Evolutionary conservation across 2,329 filamentous ascomycete species (phyloP), one percentile per base, ranked within the genome.

Genomic region (Ophiobolus disseminans): DNA sequence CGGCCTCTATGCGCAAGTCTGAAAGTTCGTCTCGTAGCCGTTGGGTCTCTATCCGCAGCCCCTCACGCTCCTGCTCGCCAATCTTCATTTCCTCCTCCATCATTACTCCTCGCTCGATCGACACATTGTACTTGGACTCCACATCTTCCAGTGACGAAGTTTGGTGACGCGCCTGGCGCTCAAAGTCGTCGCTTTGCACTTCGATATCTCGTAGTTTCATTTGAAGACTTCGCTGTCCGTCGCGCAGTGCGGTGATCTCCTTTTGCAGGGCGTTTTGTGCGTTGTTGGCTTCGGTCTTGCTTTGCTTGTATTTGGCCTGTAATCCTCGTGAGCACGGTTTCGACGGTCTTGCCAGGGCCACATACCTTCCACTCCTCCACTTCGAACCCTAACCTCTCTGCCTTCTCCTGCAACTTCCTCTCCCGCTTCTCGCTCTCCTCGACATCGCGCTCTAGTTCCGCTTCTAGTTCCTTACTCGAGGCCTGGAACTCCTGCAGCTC

Each of bases 351-450:
- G n/a, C 30, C 6, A 14, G 30, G n/a, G 30, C 30, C 31, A 69
- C 83, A 74, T 78, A 93, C 91, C 86, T 97, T 97, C 94, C 94
- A 99, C 76, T 99, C 94, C 49, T 97, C 91, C 0, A 94, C 92
- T 73, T 97, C 92, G 68, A 91, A 99, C 40, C 83, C 85, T 55
- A 96, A 75, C 28, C 81, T 83, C 73, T 97, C 93, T 1, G 90
- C 88, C 78, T 93, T 96, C 73, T 96, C 88, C 72, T 92, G 87
- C 62, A 97, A 76, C 57, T 86, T 80, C 56, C 91, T 84, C 77
- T 97, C 93, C 64, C 91, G 85, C 78, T 96, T 96, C 80, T 99
- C 94, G 35, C 92, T 92, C 35, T 90, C 88, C 65, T 97, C 93
- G 48, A 99, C 87, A 72, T 99, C 94, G 78, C 92, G 95, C 75